These are phyloP conservation scores for Linnemannia schmuckeri DNA, from an alignment of 192 early-diverging fungal species.

Conservation along the genomic window DNA sequence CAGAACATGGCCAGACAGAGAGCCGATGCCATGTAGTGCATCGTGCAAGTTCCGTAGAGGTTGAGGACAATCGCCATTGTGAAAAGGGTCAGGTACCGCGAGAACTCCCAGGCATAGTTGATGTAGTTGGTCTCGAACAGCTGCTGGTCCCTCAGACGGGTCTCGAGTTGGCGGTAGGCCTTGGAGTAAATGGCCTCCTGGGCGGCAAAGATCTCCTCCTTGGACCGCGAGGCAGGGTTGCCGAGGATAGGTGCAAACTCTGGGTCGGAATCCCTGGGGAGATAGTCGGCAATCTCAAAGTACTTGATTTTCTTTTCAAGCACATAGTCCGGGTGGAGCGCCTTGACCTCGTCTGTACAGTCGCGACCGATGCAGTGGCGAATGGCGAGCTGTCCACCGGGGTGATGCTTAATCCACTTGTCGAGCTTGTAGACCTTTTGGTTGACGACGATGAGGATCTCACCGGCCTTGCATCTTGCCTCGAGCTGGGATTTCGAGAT, in stretches of 20 bases:
- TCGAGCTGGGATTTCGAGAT: constrained; percentile 46
- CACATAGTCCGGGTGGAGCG: constrained; percentile 89
- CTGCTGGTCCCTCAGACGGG: constrained; percentile 69
- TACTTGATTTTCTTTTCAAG: constrained; percentile 78
- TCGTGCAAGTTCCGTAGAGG: constrained; percentile 60
- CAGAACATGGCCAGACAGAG: constrained; percentile 79
- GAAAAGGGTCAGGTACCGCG: constrained; percentile 63
- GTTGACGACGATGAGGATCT: constrained; percentile 87
- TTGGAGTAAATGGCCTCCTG: constrained; percentile 38
- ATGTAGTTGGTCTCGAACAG: constrained; percentile 74
- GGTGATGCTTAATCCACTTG: constrained; percentile 85
- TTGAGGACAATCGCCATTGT: constrained; percentile 60
- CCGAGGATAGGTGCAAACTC: constrained; percentile 48
- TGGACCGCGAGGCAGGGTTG: constrained; percentile 13
- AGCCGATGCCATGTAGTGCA: constrained; percentile 69
- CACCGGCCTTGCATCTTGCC: constrained; percentile 66
- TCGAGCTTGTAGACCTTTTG: constrained; percentile 92
- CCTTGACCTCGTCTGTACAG: constrained; percentile 90
- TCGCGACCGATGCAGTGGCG: constrained; percentile 90
- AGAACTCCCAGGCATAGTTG: constrained; percentile 64
- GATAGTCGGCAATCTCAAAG: constrained; percentile 85
- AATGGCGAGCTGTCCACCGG: constrained; percentile 93
- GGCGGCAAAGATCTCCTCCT: constrained; percentile 37
- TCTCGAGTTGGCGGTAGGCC: constrained; percentile 76
- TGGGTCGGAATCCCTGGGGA: constrained; percentile 41